Conservation (phyloP, 148 eudicot genomes). For the Heliosperma pusillum region DNA sequence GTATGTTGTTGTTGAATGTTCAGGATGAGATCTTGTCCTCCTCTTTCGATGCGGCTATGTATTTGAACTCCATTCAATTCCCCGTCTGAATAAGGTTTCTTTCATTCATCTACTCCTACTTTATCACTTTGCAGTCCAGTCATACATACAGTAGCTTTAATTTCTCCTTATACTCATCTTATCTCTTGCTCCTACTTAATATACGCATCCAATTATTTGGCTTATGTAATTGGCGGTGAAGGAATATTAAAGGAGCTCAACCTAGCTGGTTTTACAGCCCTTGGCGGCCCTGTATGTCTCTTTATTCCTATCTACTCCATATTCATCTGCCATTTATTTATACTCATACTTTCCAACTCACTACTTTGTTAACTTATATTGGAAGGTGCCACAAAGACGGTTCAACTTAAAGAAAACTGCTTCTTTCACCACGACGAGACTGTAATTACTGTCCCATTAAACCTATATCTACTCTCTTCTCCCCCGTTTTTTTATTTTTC, state of each 20-base stretch:
- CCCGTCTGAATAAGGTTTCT: no score
- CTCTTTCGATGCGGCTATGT: no score
- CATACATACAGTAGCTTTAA: no score
- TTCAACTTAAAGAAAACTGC: conserved; percentile 42
- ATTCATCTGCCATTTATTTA: not conserved
- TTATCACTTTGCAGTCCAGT: no score
- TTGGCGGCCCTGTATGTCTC: conserved; percentile 83
- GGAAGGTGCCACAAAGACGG: conserved; percentile 71
- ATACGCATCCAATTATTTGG: no score
- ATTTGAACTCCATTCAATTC: no score
- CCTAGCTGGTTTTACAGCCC: conserved; percentile 73
- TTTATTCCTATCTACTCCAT: no score
- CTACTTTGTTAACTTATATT: conserved; percentile 24
- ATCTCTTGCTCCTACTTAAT: no score
- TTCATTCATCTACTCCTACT: no score
- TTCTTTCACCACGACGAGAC: conserved; percentile 68
- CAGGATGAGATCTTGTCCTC: no score
- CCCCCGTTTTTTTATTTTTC: not conserved
- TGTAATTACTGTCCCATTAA: conserved; percentile 24
- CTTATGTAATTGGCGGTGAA: conserved; percentile 69
- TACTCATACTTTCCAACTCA: no score
- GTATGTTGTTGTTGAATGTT: not conserved
- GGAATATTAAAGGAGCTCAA: conserved; percentile 84
- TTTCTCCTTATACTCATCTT: no score
- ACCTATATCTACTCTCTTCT: not conserved